Conservation (phyloP, 352 stramenopile genomes). For the Globisporangium cylindrosporum region DNA sequence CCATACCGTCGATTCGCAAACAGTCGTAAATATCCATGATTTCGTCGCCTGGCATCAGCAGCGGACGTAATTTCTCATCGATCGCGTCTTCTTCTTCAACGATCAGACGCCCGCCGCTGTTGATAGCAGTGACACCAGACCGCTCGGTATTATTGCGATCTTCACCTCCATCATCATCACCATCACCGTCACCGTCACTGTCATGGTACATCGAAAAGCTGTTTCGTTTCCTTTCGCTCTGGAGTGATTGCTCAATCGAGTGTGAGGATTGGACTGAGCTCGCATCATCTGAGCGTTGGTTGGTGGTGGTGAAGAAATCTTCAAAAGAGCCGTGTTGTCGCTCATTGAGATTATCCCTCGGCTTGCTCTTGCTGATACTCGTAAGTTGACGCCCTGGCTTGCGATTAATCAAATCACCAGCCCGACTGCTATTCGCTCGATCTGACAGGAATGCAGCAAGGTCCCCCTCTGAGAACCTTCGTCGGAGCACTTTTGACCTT, state of each 20-base stretch:
- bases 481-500: background rate
- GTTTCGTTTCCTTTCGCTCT: constrained; percentile 1
- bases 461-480: constrained; percentile 17
- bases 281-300: background rate
- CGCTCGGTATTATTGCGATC: constrained; percentile 8
- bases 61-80: constrained; percentile 64
- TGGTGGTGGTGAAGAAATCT: background rate
- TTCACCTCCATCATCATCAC: constrained; percentile 20
- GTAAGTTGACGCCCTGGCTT: background rate
- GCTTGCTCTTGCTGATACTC: background rate
- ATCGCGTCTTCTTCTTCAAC: constrained; percentile 28
- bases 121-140: constrained; percentile 1
- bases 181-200: constrained; percentile 17
- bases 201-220: constrained; percentile 10
- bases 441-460: background rate
- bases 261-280: background rate
- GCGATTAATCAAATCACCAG: background rate
- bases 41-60: constrained; percentile 64
- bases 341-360: constrained; percentile 9
- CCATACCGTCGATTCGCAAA: constrained; percentile 73
- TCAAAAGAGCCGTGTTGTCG: constrained; percentile 10
- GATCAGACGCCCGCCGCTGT: constrained; percentile 14
- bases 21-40: constrained; percentile 69
- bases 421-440: background rate
- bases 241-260: background rate